Evolutionary conservation across 192 early-diverging fungal species (phyloP), one percentile per base, ranked within the genome.

Genomic region (Rhizophagus prolifer): DNA sequence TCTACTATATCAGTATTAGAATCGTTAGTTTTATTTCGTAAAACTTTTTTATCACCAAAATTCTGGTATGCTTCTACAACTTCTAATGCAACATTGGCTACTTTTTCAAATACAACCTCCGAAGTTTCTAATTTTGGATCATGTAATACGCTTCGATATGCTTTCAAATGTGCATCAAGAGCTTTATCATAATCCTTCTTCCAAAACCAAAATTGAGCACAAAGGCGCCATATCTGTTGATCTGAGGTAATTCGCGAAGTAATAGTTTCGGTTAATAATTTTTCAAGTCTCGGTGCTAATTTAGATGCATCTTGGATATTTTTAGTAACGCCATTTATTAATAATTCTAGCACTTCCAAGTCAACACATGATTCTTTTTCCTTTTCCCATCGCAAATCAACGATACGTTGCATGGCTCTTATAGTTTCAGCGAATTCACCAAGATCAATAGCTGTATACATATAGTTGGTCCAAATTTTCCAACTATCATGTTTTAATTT

Each of bases 381-480:
- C 62, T 89, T 91, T 70, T 94, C 88, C 82, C 86, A 90, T 26
- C 92, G 82, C 59, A 95, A 79, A 46, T 94, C 93, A 3, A 98
- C 86, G 8, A 99, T 76, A 62, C 91, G 88, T 28, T 88, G 85
- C 91, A 97, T 90, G 5, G 96, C 92, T 25, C 89, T 90, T 44
- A 99, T 94, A 9, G 95, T 91, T 80, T 94, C 91, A 50, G 88
- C 77, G 74, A 95, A 91, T 78, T 95, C 88, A 25, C 90, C 91
- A 30, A 97, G 70, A 77, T 95, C 93, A 60, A 94, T 67, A 21
- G 92, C 87, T 9, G 89, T 86, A 72, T 89, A 92, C 88, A 98
- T 79, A 67, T 93, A 93, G 83, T 99, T 99, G 54, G 93, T 88
- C 97, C 96, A 98, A 73, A 99, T 94, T 78, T 92, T 92, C 89